Conservation (phyloP, 2,329 filamentous ascomycete genomes). For the Parastagonospora avenae region DNA sequence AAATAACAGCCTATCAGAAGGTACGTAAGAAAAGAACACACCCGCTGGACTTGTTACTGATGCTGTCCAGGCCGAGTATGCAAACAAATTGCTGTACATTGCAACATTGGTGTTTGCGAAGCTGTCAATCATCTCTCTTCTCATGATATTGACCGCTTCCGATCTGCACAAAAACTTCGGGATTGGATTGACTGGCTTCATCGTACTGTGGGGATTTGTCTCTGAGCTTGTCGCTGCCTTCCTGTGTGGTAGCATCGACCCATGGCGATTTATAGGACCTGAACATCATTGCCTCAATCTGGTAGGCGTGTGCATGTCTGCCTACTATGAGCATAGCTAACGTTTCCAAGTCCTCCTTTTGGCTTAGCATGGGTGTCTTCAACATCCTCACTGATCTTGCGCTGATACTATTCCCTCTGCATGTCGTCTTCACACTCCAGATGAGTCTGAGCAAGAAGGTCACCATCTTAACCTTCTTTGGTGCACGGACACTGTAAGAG, state of each 20-base stretch:
- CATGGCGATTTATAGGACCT: conserved; percentile 30
- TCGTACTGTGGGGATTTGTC: conserved; percentile 38
- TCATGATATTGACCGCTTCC: conserved; percentile 42
- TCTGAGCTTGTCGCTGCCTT: conserved; percentile 37
- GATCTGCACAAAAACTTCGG: conserved; percentile 36
- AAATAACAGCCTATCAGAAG: conserved; percentile 38
- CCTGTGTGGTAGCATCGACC: conserved; percentile 35
- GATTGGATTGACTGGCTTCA: conserved; percentile 28
- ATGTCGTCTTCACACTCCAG: conserved; percentile 42
- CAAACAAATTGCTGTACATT: conserved; percentile 42
- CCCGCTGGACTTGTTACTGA: background rate
- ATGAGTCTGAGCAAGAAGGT: conserved; percentile 42
- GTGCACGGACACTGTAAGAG: conserved; percentile 36
- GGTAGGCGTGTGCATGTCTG: conserved; percentile 19
- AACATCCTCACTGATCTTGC: conserved; percentile 44
- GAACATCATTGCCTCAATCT: conserved; percentile 26
- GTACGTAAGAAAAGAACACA: conserved; percentile 16
- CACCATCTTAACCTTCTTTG: conserved; percentile 42
- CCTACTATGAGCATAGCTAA: conserved; percentile 4
- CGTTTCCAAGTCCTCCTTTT: conserved; percentile 30
- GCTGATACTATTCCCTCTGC: conserved; percentile 40
- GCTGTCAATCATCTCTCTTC: conserved; percentile 42
- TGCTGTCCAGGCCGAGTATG: conserved; percentile 37
- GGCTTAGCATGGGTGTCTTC: conserved; percentile 34
- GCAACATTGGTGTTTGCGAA: conserved; percentile 42